Conservation (phyloP, 2,329 filamentous ascomycete genomes). For the Nothopassalora personata region DNA sequence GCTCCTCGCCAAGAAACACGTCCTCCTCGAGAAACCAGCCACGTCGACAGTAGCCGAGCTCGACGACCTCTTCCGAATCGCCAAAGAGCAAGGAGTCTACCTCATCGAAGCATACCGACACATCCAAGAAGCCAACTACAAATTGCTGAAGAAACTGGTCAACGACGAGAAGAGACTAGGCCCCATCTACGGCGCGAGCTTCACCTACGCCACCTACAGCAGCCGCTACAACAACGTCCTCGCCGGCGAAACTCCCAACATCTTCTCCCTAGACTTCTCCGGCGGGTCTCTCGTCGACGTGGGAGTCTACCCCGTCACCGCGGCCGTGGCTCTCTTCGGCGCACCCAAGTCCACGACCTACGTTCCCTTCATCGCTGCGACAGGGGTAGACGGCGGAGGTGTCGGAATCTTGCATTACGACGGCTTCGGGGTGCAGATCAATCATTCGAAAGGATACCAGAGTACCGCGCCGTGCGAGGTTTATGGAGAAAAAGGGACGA, state of each 20-base stretch:
- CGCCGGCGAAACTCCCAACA: slow-evolving; percentile 43
- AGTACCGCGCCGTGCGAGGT: slow-evolving; percentile 43
- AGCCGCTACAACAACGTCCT: slow-evolving; percentile 45
- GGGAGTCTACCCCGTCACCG: slow-evolving; percentile 45
- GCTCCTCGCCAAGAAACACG: slow-evolving; percentile 43
- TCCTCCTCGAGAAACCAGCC: slow-evolving; percentile 48
- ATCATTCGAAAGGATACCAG: slow-evolving; percentile 41
- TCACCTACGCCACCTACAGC: slow-evolving; percentile 43
- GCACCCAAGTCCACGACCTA: slow-evolving; percentile 39
- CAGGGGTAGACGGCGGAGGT: slow-evolving; percentile 45
- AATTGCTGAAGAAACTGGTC: slow-evolving; percentile 35
- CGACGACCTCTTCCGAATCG: slow-evolving; percentile 39
- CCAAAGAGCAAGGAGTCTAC: slow-evolving; percentile 38
- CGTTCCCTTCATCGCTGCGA: slow-evolving; percentile 39
- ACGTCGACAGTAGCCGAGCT: slow-evolving; percentile 41
- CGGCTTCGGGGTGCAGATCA: slow-evolving; percentile 41
- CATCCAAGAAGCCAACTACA: slow-evolving; percentile 48
- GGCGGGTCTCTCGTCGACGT: slow-evolving; percentile 47
- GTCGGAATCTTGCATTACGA: slow-evolving; percentile 42
- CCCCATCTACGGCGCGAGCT: slow-evolving; percentile 40
- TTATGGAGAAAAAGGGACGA: slow-evolving; percentile 45
- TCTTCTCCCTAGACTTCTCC: slow-evolving; percentile 45
- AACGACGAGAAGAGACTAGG: slow-evolving; percentile 37
- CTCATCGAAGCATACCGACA: slow-evolving; percentile 48
- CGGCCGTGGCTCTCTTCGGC: slow-evolving; percentile 46